Evolutionary conservation across 192 early-diverging fungal species (phyloP), one percentile per base, ranked within the genome.

Genomic region (Coemansia sp.): DNA sequence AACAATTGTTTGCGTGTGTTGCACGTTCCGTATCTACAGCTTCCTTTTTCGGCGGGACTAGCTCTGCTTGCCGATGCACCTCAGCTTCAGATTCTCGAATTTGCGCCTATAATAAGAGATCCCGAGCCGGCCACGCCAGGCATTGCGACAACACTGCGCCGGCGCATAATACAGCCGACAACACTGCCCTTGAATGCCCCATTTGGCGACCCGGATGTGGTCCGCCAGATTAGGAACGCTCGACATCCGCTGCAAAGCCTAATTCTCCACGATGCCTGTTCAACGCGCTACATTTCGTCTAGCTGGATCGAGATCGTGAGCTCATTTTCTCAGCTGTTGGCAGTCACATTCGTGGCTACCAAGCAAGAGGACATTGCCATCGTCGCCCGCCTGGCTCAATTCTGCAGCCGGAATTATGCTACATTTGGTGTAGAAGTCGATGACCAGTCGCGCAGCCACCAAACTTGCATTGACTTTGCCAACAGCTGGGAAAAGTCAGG

Each of bases 261-360:
- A 68, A 64, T 76, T 53, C 49, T 82, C 12, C 80, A 76, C 44
- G 71, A 67, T 10, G 74, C 80, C 6, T 82, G 74, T 68, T 65
- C 67, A 8, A 69, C 68, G 11, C 73, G 73, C 40, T 82, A 71
- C 68, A 73, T 76, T 16, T 72, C 73, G 7, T 65, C 66, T 24
- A 75, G 80, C 65, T 82, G 74, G 74, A 74, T 82, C 29, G 64
- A 82, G 71, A 61, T 76, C 11, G 67, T 82, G 47, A 82, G 73
- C 62, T 60, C 68, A 16, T 66, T 82, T 55, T 30, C 56, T 3
- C 53, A 65, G 35, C 74, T 82, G 10, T 64, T 41, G 3, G 18
- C 74, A 8, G 74, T 76, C 24, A 73, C 71, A 13, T 67, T 82
- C 61, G 74, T 82, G 11, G 74, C 80, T 1, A 70, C 56, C 32